Evolutionary conservation across 208 protist species (phyloP).

Genomic region (Endotrypanum monterogeii): DNA sequence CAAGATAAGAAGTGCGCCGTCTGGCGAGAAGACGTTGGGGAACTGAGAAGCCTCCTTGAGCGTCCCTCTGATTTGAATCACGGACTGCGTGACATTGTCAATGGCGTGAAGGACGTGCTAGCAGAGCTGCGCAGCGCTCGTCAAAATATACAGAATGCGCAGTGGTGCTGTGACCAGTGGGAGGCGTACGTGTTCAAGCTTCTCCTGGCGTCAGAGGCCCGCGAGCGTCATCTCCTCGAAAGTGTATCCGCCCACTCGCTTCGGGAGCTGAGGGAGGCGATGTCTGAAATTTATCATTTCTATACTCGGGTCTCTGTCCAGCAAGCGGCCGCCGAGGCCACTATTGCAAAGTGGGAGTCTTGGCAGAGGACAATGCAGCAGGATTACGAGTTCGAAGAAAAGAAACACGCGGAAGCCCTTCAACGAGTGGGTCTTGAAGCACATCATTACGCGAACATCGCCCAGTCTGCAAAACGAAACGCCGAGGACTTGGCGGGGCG

Average conservation of each 20-base stretch:
- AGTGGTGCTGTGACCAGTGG: slow-evolving; percentile 22
- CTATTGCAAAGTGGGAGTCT: slow-evolving; percentile 12
- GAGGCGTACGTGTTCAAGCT: slow-evolving; percentile 12
- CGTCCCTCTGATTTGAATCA: slow-evolving; percentile 55
- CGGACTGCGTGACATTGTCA: slow-evolving; percentile 40
- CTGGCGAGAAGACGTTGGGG: slow-evolving; percentile 37
- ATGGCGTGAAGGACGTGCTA: slow-evolving; percentile 36
- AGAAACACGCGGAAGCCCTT: slow-evolving; percentile 14
- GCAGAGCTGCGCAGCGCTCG: slow-evolving; percentile 28
- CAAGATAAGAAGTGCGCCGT: slow-evolving; percentile 40
- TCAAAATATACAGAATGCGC: slow-evolving; percentile 24
- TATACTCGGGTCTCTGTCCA: background rate
- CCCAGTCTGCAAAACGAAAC: background rate
- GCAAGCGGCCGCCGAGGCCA: background rate
- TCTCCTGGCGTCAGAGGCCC: slow-evolving; percentile 30
- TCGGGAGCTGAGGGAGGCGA: background rate
- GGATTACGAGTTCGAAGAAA: background rate
- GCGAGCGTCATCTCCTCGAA: slow-evolving; percentile 26
- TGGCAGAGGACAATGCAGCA: slow-evolving; percentile 2
- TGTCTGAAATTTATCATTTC: background rate
- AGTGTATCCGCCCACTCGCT: slow-evolving; percentile 13
- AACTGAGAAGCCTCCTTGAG: slow-evolving; percentile 38
- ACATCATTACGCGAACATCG: background rate
- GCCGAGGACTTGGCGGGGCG: slow-evolving; percentile 3
- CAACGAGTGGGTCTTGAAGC: background rate